Conservation (phyloP, 2,329 filamentous ascomycete genomes). For the Fusarium sp. region DNA sequence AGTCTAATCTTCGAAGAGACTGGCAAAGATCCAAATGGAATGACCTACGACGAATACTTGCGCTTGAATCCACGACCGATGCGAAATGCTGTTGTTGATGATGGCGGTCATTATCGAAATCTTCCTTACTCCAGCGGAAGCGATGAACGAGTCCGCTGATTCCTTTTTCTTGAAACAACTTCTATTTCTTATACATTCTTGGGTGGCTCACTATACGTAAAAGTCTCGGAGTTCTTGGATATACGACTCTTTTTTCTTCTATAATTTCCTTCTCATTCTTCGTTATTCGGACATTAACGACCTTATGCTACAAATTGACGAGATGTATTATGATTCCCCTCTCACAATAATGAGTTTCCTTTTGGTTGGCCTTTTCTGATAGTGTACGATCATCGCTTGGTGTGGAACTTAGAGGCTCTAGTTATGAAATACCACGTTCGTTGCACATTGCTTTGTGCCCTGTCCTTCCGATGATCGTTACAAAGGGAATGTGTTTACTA, state of each 20-base stretch:
- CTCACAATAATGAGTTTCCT: not conserved
- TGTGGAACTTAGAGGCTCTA: constrained; percentile 11
- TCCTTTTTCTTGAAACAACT: not conserved
- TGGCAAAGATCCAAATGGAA: constrained; percentile 20
- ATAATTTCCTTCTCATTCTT: not conserved
- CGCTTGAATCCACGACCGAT: constrained; percentile 32
- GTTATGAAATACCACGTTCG: constrained; percentile 26
- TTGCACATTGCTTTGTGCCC: constrained; percentile 22
- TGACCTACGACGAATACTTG: constrained; percentile 42
- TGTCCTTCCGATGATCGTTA: constrained; percentile 19
- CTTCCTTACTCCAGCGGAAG: constrained; percentile 17
- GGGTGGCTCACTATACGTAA: not conserved
- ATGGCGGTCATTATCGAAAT: constrained; percentile 32
- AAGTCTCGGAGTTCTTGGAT: constrained; percentile 3
- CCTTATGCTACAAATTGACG: constrained; percentile 29
- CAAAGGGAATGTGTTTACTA: constrained; percentile 10
- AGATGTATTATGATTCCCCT: constrained; percentile 2
- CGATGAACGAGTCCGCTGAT: constrained; percentile 17
- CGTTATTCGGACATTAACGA: not conserved
- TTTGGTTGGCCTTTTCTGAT: not conserved
- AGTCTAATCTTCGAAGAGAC: constrained; percentile 34
- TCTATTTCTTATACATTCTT: not conserved
- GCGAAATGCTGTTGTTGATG: constrained; percentile 29
- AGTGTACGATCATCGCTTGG: constrained; percentile 7
- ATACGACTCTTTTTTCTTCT: not conserved